Conservation (phyloP, 805 yeast genomes). For the Maudiozyma barnettii region DNA sequence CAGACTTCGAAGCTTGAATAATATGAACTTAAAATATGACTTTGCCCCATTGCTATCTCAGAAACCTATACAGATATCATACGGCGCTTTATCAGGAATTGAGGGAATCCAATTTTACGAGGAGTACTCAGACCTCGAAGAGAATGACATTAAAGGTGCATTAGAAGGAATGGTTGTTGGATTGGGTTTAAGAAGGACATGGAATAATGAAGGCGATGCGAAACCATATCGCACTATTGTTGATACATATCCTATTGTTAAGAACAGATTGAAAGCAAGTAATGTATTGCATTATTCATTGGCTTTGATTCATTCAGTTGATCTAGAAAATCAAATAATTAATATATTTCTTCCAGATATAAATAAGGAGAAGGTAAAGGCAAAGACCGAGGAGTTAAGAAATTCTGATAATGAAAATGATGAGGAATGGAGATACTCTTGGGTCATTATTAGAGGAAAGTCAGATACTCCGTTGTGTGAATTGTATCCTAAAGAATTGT, state of each 20-base stretch:
- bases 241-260: conserved; percentile 18
- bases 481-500: conserved; percentile 28
- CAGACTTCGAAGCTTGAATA: conserved; percentile 13
- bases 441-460: conserved; percentile 50
- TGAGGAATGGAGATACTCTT: conserved; percentile 12
- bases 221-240: background rate
- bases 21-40: conserved; percentile 23
- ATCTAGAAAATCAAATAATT: conserved; percentile 30
- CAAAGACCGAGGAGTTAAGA: background rate
- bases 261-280: background rate
- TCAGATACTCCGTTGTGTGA: conserved; percentile 59
- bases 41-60: conserved; percentile 34
- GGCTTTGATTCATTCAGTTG: conserved; percentile 60
- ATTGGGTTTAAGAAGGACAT: conserved; percentile 12
- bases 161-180: conserved; percentile 32
- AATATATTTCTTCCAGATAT: conserved; percentile 48
- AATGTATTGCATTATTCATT: conserved; percentile 21
- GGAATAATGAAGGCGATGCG: background rate
- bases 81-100: conserved; percentile 29
- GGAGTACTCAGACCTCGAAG: conserved; percentile 24
- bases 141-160: conserved; percentile 28
- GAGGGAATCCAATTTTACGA: conserved; percentile 31
- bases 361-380: conserved; percentile 8
- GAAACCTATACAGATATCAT: conserved; percentile 36
- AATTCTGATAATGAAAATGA: conserved; percentile 5